These are phyloP conservation scores for Saturnispora ahearnii DNA, from an alignment of 805 yeast species.

Conservation along the genomic window DNA sequence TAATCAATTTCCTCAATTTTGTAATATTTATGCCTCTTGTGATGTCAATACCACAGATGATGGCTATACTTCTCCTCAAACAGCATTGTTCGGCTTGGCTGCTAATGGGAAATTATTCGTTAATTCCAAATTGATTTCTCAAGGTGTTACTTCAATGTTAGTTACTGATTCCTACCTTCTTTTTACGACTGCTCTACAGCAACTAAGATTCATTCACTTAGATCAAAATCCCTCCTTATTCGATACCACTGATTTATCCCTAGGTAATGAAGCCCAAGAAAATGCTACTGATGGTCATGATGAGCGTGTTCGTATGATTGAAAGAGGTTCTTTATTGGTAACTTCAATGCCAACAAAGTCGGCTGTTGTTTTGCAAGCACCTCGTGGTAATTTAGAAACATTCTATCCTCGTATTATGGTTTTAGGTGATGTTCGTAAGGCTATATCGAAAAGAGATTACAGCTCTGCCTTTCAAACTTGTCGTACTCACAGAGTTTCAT, in stretches of 20 bases:
- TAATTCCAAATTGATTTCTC: constrained; percentile 47
- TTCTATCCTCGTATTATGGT: constrained; percentile 91
- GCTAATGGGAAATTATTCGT: constrained; percentile 66
- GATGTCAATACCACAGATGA: constrained; percentile 16
- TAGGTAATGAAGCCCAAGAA: constrained; percentile 10
- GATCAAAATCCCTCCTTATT: constrained; percentile 18
- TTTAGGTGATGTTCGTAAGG: constrained; percentile 66
- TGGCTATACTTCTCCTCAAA: constrained; percentile 17
- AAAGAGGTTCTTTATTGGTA: constrained; percentile 83
- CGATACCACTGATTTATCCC: constrained; percentile 10
- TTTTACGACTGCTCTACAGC: constrained; percentile 81
- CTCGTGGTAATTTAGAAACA: constrained; percentile 93
- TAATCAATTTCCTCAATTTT: constrained; percentile 58
- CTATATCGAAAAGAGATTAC: constrained; percentile 51
- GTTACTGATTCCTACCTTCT: constrained; percentile 63
- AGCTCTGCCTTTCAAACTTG: constrained; percentile 73
- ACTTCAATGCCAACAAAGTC: constrained; percentile 74
- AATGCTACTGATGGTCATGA: constrained; percentile 45
- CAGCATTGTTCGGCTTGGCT: constrained; percentile 54
- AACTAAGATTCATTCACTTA: constrained; percentile 73
- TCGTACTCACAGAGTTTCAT: constrained; percentile 82
- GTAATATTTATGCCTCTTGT: constrained; percentile 47
- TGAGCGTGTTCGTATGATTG: constrained; percentile 83
- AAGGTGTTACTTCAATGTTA: constrained; percentile 75
- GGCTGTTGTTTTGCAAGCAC: constrained; percentile 82